These are phyloP conservation scores for Penicillium italicum DNA, from an alignment of 2,329 filamentous ascomycete genomes.

Conservation along the genomic window DNA sequence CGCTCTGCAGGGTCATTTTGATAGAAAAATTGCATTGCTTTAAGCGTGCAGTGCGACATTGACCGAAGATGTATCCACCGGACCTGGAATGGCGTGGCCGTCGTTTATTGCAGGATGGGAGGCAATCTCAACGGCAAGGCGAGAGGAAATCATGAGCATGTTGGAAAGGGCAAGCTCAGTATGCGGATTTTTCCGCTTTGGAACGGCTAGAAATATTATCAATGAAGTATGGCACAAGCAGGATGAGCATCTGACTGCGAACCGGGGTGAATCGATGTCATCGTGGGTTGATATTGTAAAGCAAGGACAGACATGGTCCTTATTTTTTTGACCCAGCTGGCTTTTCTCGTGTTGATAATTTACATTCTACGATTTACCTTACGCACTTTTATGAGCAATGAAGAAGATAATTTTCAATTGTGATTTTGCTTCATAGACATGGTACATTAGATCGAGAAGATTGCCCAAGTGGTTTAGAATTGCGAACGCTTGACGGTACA, in stretches of 20 bases:
- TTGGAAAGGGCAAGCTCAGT: slow-evolving; percentile 26
- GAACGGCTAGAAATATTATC: slow-evolving; percentile 28
- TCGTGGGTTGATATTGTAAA: slow-evolving; percentile 30
- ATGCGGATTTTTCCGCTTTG: slow-evolving; percentile 25
- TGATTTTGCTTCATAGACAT: not conserved
- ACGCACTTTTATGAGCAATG: not conserved
- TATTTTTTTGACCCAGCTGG: slow-evolving; percentile 23
- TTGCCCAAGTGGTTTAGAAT: not conserved
- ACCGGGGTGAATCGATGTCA: slow-evolving; percentile 22
- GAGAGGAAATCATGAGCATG: slow-evolving; percentile 23
- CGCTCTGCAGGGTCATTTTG: slow-evolving; percentile 40
- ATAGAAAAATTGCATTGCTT: slow-evolving; percentile 33
- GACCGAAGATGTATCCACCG: slow-evolving; percentile 8
- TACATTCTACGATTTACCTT: not conserved
- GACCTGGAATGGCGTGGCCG: slow-evolving; percentile 38
- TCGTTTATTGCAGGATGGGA: slow-evolving; percentile 44
- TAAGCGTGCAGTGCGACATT: slow-evolving; percentile 29
- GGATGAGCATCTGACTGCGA: slow-evolving; percentile 23
- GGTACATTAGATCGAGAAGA: not conserved
- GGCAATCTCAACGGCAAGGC: slow-evolving; percentile 24
- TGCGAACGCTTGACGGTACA: too few relatives aligned
- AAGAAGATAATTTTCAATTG: not conserved
- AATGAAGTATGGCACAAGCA: slow-evolving; percentile 29
- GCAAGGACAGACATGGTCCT: slow-evolving; percentile 26
- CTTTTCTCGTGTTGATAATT: not conserved